phyloP scores from a whole-genome alignment of 1,284 basidiomycete genomes.

The Ustilago tritici region DNA sequence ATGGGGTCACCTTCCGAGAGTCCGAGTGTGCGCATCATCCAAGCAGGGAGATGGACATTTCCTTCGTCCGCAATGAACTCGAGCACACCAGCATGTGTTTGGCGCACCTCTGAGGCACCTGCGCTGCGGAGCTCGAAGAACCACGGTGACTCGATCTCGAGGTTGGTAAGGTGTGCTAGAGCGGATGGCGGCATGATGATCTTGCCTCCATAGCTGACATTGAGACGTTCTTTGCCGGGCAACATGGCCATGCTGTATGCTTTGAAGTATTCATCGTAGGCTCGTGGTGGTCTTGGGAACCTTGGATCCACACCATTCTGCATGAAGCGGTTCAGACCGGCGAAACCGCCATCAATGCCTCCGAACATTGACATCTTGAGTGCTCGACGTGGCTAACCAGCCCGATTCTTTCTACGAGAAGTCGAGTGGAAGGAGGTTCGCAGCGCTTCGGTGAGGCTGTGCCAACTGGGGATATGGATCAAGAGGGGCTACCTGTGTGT shows the following conservation, averaged over 20 bases:
- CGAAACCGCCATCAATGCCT: conserved; percentile 39
- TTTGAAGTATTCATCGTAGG: conserved; percentile 68
- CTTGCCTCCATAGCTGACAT: conserved; percentile 95
- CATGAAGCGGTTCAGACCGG: conserved; percentile 50
- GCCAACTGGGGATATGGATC: background rate
- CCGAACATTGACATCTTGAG: conserved; percentile 41
- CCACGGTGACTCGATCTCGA: conserved; percentile 94
- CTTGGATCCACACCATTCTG: conserved; percentile 55
- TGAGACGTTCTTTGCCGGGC: conserved; percentile 81
- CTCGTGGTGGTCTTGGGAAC: conserved; percentile 58
- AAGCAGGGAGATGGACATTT: conserved; percentile 92
- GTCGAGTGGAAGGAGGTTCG: background rate
- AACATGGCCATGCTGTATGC: conserved; percentile 89
- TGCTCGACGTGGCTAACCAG: background rate
- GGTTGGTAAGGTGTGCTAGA: conserved; percentile 84
- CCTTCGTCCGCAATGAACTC: conserved; percentile 99
- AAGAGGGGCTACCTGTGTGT: too few relatives aligned
- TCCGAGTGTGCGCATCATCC: conserved; percentile 98
- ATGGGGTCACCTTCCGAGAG: conserved; percentile 95
- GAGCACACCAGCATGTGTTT: conserved; percentile 93
- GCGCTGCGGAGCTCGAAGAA: conserved; percentile 95
- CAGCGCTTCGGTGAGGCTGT: background rate
- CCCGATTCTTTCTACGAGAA: background rate
- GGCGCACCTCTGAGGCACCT: conserved; percentile 49
- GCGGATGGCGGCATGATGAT: conserved; percentile 98